Base-by-base conservation (phyloP, 2,329 filamentous ascomycete genomes). In the Incumbomyces lentus region DNA sequence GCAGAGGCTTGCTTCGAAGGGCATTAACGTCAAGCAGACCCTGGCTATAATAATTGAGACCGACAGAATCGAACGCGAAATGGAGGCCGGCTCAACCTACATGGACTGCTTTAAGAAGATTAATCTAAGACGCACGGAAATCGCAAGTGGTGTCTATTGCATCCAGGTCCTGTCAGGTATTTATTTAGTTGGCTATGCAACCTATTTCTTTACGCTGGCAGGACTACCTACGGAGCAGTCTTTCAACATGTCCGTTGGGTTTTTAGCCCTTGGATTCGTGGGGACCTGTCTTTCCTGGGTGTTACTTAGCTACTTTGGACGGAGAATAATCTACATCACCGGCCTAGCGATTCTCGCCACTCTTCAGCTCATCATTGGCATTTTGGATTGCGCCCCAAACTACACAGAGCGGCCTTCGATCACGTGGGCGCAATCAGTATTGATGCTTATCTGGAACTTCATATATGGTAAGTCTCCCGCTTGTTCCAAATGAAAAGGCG, bases 191-290 rank as follows among this genome's bases (percentile, higher is more conserved):
- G 67, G 66, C 29, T 70, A 68, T 53, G 62, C 64, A 7, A 70
- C 65, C 2, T 73, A 72, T 54, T 73, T 73, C 62, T 72, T 73
- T 57, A 56, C 68, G 35, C 64, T 58, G 22, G 59, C 59, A 18
- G 60, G 60, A 8, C 51, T 67, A 14, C 51, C 56, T 8, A 54
- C 58, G 10, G 59, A 60, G 4, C 49, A 64, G 40, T 62, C 66
- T 0, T 70, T 68, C 50, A 59, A 63, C 17, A 60, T 67, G 44
- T 64, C 63, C 1, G 63, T 68, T 4, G 64, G 64, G 6, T 62
- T 65, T 32, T 62, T 62, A 6, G 64, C 60, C 2, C 59, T 62
- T 35, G 66, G 66, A 6, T 61, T 70, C 12, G 51, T 64, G 3
- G 68, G 66, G 2, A 68, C 62, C n/a, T 55, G 63, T 31, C 44